These are phyloP conservation scores for Didymella arachidicola DNA, from an alignment of 2,329 filamentous ascomycete species.

Conservation along the genomic window DNA sequence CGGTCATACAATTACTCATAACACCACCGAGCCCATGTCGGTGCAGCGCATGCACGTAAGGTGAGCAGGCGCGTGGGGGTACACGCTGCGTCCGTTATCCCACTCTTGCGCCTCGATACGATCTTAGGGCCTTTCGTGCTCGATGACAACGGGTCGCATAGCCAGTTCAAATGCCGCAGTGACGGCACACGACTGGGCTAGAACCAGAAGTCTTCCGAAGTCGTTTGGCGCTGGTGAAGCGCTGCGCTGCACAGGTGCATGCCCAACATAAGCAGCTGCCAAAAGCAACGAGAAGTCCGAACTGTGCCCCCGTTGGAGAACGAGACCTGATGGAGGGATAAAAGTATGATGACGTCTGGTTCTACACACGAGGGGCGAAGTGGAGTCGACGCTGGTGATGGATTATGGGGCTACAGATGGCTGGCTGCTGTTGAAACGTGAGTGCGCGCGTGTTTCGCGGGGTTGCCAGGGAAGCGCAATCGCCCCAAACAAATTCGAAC, in stretches of 20 bases:
- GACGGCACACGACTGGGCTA: constrained; percentile 16
- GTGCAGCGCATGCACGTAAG: constrained; percentile 27
- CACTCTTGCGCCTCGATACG: constrained; percentile 23
- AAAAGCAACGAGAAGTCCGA: constrained; percentile 25
- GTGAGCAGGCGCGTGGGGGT: constrained; percentile 33
- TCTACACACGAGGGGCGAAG: constrained; percentile 1
- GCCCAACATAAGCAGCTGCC: constrained; percentile 20
- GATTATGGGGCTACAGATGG: not conserved
- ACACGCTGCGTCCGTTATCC: constrained; percentile 27
- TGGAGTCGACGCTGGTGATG: not conserved
- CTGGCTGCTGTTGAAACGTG: constrained; percentile 10
- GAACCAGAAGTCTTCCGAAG: constrained; percentile 15
- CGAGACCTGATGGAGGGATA: constrained; percentile 6
- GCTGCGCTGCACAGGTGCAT: constrained; percentile 2
- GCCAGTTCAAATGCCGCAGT: constrained; percentile 26
- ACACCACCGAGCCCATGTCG: constrained; percentile 29
- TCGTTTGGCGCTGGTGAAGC: constrained; percentile 8
- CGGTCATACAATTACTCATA: constrained; percentile 47
- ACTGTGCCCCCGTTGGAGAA: constrained; percentile 16
- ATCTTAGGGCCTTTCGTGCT: constrained; percentile 22
- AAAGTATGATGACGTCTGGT: not conserved
- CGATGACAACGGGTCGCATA: constrained; percentile 18
- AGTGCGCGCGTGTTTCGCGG: constrained; percentile 14
- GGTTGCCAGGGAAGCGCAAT: constrained; percentile 30
- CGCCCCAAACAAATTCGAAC: constrained; percentile 27